Conservation (phyloP, 2,329 filamentous ascomycete species). For the Penicillium sp. region DNA sequence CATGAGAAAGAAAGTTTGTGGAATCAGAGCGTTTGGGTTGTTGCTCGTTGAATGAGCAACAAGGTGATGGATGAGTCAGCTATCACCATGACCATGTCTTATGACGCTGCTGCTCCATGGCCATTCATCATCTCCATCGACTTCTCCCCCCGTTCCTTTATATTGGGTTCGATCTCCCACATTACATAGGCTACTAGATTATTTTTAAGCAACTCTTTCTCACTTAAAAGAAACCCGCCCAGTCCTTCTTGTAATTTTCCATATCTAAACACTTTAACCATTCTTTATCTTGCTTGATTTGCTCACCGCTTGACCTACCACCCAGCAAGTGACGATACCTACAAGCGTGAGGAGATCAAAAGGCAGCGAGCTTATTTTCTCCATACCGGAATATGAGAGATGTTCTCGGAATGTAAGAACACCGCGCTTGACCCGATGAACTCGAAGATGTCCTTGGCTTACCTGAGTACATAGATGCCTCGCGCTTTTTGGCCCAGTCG, state of each 20-base stretch:
- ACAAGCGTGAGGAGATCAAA: background rate
- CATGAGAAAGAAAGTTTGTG: background rate
- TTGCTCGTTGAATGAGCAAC: background rate
- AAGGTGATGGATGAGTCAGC: constrained; percentile 43
- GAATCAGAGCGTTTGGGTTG: background rate
- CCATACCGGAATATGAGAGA: constrained; percentile 43
- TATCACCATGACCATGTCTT: constrained; percentile 39
- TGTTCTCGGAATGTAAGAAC: constrained; percentile 88
- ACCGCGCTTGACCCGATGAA: background rate
- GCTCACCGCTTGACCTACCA: constrained; percentile 17
- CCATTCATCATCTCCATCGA: constrained; percentile 7
- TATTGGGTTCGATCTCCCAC: background rate
- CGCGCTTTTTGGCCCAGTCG: constrained; percentile 93
- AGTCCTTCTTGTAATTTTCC: background rate
- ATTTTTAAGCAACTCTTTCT: background rate
- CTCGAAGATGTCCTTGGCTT: background rate
- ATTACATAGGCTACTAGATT: background rate
- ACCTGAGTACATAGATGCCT: constrained; percentile 69
- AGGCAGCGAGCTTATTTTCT: constrained; percentile 2
- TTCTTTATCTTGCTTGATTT: background rate
- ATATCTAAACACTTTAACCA: background rate
- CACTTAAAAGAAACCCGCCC: background rate
- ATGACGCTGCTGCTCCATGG: constrained; percentile 39
- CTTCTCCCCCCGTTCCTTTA: constrained; percentile 10
- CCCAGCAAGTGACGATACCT: constrained; percentile 3